Evolutionary conservation across 2,329 filamentous ascomycete genomes (phyloP), one percentile per base, ranked within the genome.

Genomic region (Cadophora luteo-olivacea): DNA sequence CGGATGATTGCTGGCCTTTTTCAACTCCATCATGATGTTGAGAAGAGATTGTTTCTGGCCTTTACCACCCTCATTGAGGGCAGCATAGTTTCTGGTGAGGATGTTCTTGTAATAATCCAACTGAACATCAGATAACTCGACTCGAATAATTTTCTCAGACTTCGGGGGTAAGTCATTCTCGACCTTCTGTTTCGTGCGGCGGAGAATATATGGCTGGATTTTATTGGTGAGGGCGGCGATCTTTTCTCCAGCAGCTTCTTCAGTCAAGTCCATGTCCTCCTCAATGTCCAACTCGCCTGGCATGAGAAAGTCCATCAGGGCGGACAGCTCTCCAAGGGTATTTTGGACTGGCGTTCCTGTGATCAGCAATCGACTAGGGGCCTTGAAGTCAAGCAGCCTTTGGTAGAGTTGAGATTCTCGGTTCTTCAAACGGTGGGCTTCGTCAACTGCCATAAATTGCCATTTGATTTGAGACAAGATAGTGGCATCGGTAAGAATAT

Each of bases 101-200:
- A 99, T 98, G 77, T 98, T 98, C 82, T 98, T 98, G 84, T 99
- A 99, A 80, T 97, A 98, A 72, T 99, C 95, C 11, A 98, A 84
- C 78, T 99, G 96, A 33, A 98, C 91, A 80, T 99, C 96, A 0
- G 96, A 97, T 62, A 99, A 85, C 80, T 98, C 96, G 51, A 99
- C 96, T 66, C 97, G 93, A 78, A 99, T 97, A 73, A 99, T 99
- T 83, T 98, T 99, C 79, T 99, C 96, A 0, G 93, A 97, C 83
- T 99, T 99, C 0, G 95, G 94, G 14, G 96, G 96, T 32, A 99
- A 84, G 74, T 99, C 96, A 25, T 94, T 97, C 79, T 98, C 96
- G 8, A 99, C 97, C 67, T 96, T 97, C 78, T 97, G 93, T 81
- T 99, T 99, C 22, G 96, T 98, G 63, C 96, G 91, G 49, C 96